A percentile compares a stretch with the other conserved stretches of the same genome.
Evolutionary conservation across 768 basidiomycete species (phyloP).

Genomic region (Suillus bovinus): DNA sequence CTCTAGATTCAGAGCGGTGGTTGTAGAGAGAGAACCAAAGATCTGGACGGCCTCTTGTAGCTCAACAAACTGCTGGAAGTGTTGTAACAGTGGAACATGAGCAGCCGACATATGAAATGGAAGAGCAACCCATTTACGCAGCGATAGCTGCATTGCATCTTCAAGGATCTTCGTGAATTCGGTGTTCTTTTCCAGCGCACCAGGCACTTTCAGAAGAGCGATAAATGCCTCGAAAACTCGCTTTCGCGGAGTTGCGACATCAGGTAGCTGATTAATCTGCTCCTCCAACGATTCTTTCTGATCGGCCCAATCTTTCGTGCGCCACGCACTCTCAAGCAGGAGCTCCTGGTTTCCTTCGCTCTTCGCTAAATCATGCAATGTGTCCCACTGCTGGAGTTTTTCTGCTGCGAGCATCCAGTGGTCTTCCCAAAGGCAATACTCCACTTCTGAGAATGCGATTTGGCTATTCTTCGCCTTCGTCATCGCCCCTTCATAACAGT

Average conservation of each 20-base stretch:
- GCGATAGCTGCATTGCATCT: slow-evolving; percentile 94
- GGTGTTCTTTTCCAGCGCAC: slow-evolving; percentile 75
- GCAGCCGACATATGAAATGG: slow-evolving; percentile 87
- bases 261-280: slow-evolving; percentile 76
- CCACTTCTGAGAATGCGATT: slow-evolving; percentile 90
- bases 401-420: slow-evolving; percentile 97
- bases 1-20: slow-evolving; percentile 86
- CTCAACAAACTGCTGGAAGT: slow-evolving; percentile 99
- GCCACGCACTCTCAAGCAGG: slow-evolving; percentile 93
- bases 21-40: slow-evolving; percentile 85
- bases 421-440: slow-evolving; percentile 99
- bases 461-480: slow-evolving; percentile 76
- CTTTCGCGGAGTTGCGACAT: slow-evolving; percentile 91
- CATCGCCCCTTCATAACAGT: slow-evolving; percentile 88
- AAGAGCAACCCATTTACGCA: slow-evolving; percentile 93
- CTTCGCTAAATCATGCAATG: slow-evolving; percentile 86
- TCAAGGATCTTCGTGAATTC: slow-evolving; percentile 90
- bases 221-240: slow-evolving; percentile 97
- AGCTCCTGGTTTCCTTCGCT: slow-evolving; percentile 90
- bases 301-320: slow-evolving; percentile 89
- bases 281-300: slow-evolving; percentile 77
- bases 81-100: slow-evolving; percentile 91
- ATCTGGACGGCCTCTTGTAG: slow-evolving; percentile 95
- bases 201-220: slow-evolving; percentile 82
- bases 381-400: slow-evolving; percentile 98